A percentile compares a stretch with the other conserved stretches of the same genome.
phyloP scores from a whole-genome alignment of 108 stramenopile species.

The Nitzschia putrida region DNA sequence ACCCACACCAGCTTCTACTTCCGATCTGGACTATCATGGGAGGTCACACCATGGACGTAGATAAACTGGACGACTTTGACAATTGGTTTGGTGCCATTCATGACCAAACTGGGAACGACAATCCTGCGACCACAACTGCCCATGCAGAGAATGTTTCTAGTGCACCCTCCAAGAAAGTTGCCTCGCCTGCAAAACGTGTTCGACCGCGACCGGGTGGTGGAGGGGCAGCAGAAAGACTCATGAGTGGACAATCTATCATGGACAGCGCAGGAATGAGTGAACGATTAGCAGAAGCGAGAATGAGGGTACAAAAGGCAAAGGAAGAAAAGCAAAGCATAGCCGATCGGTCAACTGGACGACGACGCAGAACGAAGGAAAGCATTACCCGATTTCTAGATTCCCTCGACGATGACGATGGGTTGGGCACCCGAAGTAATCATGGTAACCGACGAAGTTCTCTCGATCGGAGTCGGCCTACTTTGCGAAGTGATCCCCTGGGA shows the following conservation, averaged over 20 bases:
- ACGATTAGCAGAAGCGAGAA: neutral
- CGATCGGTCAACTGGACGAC: neutral
- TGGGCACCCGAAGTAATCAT: too few relatives aligned
- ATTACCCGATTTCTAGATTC: neutral
- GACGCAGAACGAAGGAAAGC: slow-evolving; percentile 7
- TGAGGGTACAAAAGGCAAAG: neutral
- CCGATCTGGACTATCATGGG: neutral
- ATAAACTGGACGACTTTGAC: slow-evolving; percentile 10
- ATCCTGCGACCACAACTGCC: neutral
- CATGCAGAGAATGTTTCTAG: neutral
- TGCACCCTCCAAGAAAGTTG: too few relatives aligned
- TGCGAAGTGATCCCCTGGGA: too few relatives aligned
- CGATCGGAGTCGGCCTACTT: too few relatives aligned
- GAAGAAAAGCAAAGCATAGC: neutral
- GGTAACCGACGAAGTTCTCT: too few relatives aligned
- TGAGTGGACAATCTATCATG: slow-evolving; percentile 10
- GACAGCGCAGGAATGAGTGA: neutral
- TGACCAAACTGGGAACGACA: neutral
- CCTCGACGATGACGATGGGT: neutral
- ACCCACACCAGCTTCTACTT: too few relatives aligned
- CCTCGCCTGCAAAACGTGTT: too few relatives aligned
- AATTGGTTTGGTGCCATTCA: slow-evolving; percentile 14
- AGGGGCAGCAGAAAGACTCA: slow-evolving; percentile 8
- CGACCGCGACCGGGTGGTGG: neutral
- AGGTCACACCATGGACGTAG: neutral